Conservation (phyloP, 75 land plant genomes). For the Sequoiadendron giganteum region DNA sequence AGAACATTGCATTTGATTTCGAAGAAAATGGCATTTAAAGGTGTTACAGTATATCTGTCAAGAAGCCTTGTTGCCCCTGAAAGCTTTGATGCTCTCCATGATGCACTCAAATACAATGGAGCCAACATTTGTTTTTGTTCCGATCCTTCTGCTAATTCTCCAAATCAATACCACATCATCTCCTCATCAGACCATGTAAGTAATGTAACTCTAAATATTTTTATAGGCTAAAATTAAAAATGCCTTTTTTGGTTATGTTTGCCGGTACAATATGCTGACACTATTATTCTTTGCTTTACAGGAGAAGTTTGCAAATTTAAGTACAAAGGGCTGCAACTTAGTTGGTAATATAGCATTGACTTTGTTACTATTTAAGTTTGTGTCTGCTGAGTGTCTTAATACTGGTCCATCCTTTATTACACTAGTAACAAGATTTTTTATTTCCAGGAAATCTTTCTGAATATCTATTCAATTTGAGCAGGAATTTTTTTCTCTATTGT, state of each 20-base stretch:
- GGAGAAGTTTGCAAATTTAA: slow-evolving; percentile 75
- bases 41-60: slow-evolving; percentile 74
- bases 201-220: not conserved
- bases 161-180: slow-evolving; percentile 74
- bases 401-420: not conserved
- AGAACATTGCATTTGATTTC: not conserved
- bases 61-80: slow-evolving; percentile 73
- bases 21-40: slow-evolving; percentile 46
- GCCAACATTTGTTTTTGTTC: slow-evolving; percentile 62
- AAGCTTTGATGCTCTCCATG: slow-evolving; percentile 65
- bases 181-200: slow-evolving; percentile 55
- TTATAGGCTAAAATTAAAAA: not conserved
- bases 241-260: not conserved
- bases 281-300: slow-evolving; percentile 22
- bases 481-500: not conserved
- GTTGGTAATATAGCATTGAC: slow-evolving; percentile 39
- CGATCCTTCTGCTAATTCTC: slow-evolving; percentile 58
- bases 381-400: not conserved
- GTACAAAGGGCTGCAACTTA: slow-evolving; percentile 72
- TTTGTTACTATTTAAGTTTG: slow-evolving; percentile 6
- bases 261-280: slow-evolving; percentile 1
- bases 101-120: slow-evolving; percentile 66
- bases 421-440: not conserved
- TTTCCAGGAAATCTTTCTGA: not conserved
- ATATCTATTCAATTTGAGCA: not conserved